Evolutionary conservation across 176 grass and related monocot genomes (phyloP), one percentile per base, ranked within the genome.

Genomic region (Rhynchospora pubera): DNA sequence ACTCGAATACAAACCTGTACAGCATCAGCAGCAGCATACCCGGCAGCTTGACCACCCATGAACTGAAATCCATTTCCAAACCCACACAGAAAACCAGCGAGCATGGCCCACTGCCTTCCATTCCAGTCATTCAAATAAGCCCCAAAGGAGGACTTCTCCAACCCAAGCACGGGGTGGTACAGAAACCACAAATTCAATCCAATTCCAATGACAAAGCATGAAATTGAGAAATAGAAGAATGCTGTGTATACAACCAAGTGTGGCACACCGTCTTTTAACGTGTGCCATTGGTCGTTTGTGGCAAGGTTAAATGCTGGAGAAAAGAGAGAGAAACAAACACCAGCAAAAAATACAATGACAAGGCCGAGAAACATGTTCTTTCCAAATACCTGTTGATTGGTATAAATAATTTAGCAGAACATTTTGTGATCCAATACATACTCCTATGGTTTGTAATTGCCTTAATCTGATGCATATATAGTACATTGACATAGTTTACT

Each of bases 221-320:
- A 93, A 10, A 95, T 81, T 62, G 96, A 99, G 90, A 99, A 99
- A 84, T 99, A 99, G 87, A 99, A 95, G 89, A 99, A 99, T 59
- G 92, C 96, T 0, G 96, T 99, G 87, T 99, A 99, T 47, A 99
- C 89, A 74, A 95, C 92, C 55, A 99, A 64, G 78, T 99, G 92
- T 0, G 90, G 91, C 18, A 95, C 92, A 9, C 96, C 86, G 1
- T 91, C 65, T 69, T 91, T 91, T 62, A 99, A 66, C 26, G 87
- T 85, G 86, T 93, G 90, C 92, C 92, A 95, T 22, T 99, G 96
- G 39, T 99, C 96, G 6, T 99, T 99, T 34, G 93, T 99, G 0
- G 96, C 93, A 3, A 99, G 84, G 86, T 99, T 99, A 87, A 99
- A 89, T 1, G 96, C 96, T 0, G 96, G 96, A 28, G 96, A 95